Base-by-base conservation (phyloP, 495 filamentous ascomycete species). In the Cairneyella variabilis region DNA sequence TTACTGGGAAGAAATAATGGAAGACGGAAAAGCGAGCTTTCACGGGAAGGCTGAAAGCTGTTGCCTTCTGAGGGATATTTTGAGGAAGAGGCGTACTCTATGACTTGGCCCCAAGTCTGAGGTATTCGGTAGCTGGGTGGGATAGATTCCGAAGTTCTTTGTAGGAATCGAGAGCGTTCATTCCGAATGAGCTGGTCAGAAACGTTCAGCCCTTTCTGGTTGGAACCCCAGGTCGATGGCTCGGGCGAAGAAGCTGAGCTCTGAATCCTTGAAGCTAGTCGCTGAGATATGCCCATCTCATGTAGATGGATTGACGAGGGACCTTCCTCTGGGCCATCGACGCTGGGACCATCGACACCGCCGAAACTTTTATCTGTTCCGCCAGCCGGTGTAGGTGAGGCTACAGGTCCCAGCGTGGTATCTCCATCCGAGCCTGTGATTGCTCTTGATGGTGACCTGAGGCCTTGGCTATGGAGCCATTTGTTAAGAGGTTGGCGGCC, bases 281-380 rank as follows among this genome's bases (percentile, higher is more conserved):
- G 26, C 37, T 53, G 45, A 21, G 58, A 54, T 36, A 61, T 59
- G 8, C 26, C 44, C 58, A 59, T 64, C 34, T 61, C 58, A n/a
- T 61, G 51, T 2, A 61, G 48, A 38, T 57, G 57, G 18, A 57
- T 30, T 22, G 39, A 25, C 26, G 26, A 16, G 3, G 14, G n/a
- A 11, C 16, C 42, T 41, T 64, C 46, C 18, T 28, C 59, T 28
- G n/a, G 20, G 6, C 59, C 62, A 42, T 62, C 62, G 23, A 62
- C 58, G 17, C 62, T 59, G 22, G n/a, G n/a, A n/a, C n/a, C n/a
- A 42, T 62, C 62, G 23, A 62, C 58, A 21, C 62, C 62, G 22
- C 58, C 62, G 26, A 64, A 54, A 46, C 56, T 52, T 30, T 59
- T 7, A 36, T 40, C 48, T n/a, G 17, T n/a, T 22, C 7, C 26